Conservation (phyloP, 441 rosid species). For the Populus trichocarpa region DNA sequence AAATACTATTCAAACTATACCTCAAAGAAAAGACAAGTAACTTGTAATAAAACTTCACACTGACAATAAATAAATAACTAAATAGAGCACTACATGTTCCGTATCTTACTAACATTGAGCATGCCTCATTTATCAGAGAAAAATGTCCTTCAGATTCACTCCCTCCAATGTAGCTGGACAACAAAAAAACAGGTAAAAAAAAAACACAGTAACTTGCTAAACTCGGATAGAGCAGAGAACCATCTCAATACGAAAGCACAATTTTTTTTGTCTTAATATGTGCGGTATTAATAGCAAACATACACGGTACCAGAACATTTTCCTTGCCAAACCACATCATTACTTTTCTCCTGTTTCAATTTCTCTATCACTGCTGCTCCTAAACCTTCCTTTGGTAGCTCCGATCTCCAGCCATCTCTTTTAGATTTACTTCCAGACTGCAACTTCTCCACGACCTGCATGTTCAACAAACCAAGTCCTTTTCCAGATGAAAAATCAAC, state of each 20-base stretch:
- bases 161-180: constrained; percentile 85
- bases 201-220: background rate
- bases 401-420: constrained; percentile 57
- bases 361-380: constrained; percentile 58
- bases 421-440: constrained; percentile 79
- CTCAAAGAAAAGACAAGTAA: background rate
- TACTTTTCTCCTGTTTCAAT: constrained; percentile 72
- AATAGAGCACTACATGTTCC: background rate
- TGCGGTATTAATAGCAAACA: constrained; percentile 39
- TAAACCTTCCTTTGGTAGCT: constrained; percentile 65
- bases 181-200: background rate
- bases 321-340: constrained; percentile 85
- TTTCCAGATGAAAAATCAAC: no score
- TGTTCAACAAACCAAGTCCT: no score
- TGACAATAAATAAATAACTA: background rate
- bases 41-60: background rate
- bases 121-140: constrained; percentile 89
- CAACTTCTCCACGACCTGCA: constrained; percentile 86
- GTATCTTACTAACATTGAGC: constrained; percentile 78
- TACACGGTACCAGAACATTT: constrained; percentile 99
- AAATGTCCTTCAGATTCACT: constrained; percentile 92
- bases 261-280: constrained; percentile 5
- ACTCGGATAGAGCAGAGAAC: constrained; percentile 23
- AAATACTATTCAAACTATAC: background rate
- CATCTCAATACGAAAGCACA: background rate